Conservation (phyloP, 306 rosid species). For the Gillenia trifoliata region DNA sequence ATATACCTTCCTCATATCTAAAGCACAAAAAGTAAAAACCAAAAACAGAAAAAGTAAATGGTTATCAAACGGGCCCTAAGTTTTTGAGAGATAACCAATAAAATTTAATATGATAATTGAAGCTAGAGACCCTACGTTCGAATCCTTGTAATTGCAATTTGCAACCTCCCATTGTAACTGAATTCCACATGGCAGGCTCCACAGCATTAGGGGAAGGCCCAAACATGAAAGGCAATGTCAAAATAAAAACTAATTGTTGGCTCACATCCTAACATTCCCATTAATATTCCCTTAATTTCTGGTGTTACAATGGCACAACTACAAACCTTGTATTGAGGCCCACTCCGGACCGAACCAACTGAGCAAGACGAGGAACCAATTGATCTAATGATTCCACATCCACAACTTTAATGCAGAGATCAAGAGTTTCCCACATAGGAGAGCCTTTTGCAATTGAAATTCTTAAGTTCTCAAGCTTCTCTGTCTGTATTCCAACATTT, state of each 20-base stretch:
- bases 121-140: background rate
- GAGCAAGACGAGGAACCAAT: conserved; percentile 85
- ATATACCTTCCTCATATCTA: too few relatives aligned
- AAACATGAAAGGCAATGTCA: background rate
- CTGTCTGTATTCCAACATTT: conserved; percentile 82
- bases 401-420: conserved; percentile 77
- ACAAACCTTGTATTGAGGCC: conserved; percentile 93
- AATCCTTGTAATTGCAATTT: background rate
- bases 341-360: conserved; percentile 86
- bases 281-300: background rate
- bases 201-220: background rate
- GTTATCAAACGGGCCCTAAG: background rate
- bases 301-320: background rate
- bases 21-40: too few relatives aligned
- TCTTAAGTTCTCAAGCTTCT: conserved; percentile 87
- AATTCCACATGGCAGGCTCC: background rate
- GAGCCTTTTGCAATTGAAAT: conserved; percentile 95
- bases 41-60: too few relatives aligned
- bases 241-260: too few relatives aligned
- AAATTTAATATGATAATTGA: background rate
- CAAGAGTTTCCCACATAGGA: conserved; percentile 99
- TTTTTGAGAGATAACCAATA: background rate
- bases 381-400: conserved; percentile 65
- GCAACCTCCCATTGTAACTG: background rate
- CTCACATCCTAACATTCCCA: background rate